Percentiles rank a stretch among this genome's conserved stretches.
phyloP scores from a whole-genome alignment of 345 rosid species.

The Eucalyptus albens region DNA sequence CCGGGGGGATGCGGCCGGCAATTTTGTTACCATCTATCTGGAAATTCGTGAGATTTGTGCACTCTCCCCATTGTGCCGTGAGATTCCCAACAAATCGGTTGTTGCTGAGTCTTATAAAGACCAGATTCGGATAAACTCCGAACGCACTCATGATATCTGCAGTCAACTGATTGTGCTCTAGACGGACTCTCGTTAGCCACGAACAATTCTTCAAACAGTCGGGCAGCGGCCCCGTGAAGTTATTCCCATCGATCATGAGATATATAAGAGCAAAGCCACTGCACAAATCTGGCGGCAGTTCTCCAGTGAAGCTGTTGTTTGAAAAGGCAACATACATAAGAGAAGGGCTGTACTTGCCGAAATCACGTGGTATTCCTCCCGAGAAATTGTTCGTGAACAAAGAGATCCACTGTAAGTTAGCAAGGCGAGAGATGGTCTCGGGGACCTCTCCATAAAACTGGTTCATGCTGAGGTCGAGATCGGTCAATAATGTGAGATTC shows the following conservation, averaged over 20 bases:
- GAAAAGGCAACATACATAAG: slow-evolving; percentile 32
- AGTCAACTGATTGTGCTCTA: slow-evolving; percentile 37
- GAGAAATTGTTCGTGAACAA: fast-evolving
- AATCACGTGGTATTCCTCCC: slow-evolving; percentile 22
- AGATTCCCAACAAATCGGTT: neutral
- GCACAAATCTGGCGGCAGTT: slow-evolving; percentile 46
- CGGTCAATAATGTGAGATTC: fast-evolving
- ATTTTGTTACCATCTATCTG: slow-evolving; percentile 36
- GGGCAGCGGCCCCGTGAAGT: slow-evolving; percentile 44
- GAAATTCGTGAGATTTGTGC: slow-evolving; percentile 31
- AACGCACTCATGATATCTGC: slow-evolving; percentile 43
- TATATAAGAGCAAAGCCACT: slow-evolving; percentile 20
- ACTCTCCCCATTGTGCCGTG: slow-evolving; percentile 49
- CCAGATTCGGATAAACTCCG: slow-evolving; percentile 34
- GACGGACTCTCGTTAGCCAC: slow-evolving; percentile 19
- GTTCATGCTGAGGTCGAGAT: fast-evolving
- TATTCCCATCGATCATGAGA: slow-evolving; percentile 23
- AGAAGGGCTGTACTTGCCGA: slow-evolving; percentile 32
- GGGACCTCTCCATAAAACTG: too few species aligned
- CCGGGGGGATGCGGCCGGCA: slow-evolving; percentile 35
- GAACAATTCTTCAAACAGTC: slow-evolving; percentile 41
- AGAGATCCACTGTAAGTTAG: fast-evolving
- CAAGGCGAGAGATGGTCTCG: too few species aligned
- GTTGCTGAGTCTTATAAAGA: neutral
- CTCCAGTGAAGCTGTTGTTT: slow-evolving; percentile 47